A percentile compares a stretch with the other conserved stretches of the same genome.
Conservation (phyloP, 306 rosid genomes). For the Vigna hirtella region DNA sequence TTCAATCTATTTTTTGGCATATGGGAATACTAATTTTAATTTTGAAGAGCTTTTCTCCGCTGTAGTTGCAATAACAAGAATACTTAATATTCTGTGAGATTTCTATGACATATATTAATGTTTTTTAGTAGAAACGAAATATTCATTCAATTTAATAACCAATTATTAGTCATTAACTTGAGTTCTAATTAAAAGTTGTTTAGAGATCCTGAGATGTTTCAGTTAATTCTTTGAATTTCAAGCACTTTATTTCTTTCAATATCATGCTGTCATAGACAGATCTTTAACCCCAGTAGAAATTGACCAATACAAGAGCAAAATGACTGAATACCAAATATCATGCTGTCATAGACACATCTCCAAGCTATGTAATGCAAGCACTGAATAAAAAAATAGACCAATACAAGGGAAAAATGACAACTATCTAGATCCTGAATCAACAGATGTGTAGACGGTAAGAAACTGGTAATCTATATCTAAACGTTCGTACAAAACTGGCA, state of each 20-base stretch:
- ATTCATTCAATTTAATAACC: too few relatives aligned
- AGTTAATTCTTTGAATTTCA: neutral
- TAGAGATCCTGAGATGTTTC: neutral
- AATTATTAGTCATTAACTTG: neutral
- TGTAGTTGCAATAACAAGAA: neutral
- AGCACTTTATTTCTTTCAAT: neutral
- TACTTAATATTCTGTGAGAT: neutral
- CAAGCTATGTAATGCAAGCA: neutral
- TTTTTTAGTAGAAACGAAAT: neutral
- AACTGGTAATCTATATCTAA: neutral
- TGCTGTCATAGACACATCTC: neutral
- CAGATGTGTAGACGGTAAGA: neutral
- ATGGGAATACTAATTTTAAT: neutral
- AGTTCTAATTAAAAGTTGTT: neutral
- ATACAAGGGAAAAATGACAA: neutral
- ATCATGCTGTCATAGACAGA: too few relatives aligned
- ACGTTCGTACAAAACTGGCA: neutral
- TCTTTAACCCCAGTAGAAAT: too few relatives aligned
- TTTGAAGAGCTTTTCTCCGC: neutral
- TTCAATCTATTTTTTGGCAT: neutral
- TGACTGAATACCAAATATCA: neutral
- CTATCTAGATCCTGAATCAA: neutral
- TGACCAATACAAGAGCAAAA: too few relatives aligned
- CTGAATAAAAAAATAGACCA: neutral
- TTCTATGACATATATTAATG: neutral